These are phyloP conservation scores for Solanum tarapatanum DNA, from an alignment of 257 asterid genomes.

Conservation along the genomic window DNA sequence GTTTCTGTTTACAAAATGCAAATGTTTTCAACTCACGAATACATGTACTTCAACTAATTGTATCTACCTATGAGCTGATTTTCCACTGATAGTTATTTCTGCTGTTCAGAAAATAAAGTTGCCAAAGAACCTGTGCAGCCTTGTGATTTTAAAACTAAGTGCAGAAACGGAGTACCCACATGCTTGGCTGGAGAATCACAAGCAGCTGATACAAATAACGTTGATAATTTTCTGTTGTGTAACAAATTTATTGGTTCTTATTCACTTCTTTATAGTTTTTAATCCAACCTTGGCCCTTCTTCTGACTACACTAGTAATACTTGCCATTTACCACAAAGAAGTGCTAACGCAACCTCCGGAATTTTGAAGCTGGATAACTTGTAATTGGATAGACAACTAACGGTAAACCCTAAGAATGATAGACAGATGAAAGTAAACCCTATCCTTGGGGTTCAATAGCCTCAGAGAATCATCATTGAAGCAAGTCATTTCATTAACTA, in stretches of 20 bases:
- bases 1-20: background rate
- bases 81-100: background rate
- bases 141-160: conserved; percentile 18
- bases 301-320: conserved; percentile 12
- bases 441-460: background rate
- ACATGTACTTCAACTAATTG: background rate
- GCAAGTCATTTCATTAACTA: background rate
- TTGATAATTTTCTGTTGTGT: conserved; percentile 23
- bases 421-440: background rate
- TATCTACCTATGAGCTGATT: background rate
- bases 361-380: conserved; percentile 46
- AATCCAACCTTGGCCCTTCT: conserved; percentile 4
- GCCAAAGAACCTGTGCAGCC: conserved; percentile 13
- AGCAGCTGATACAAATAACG: conserved; percentile 12
- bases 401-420: background rate
- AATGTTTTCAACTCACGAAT: background rate
- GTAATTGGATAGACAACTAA: conserved; percentile 21
- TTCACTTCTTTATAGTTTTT: background rate
- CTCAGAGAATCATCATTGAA: background rate
- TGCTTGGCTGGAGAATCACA: conserved; percentile 30
- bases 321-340: conserved; percentile 11
- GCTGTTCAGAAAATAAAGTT: conserved; percentile 28
- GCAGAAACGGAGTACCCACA: conserved; percentile 16
- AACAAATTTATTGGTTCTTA: conserved; percentile 17
- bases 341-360: conserved; percentile 14